Conservation (phyloP, 768 basidiomycete genomes). For the Ramaria sp. region DNA sequence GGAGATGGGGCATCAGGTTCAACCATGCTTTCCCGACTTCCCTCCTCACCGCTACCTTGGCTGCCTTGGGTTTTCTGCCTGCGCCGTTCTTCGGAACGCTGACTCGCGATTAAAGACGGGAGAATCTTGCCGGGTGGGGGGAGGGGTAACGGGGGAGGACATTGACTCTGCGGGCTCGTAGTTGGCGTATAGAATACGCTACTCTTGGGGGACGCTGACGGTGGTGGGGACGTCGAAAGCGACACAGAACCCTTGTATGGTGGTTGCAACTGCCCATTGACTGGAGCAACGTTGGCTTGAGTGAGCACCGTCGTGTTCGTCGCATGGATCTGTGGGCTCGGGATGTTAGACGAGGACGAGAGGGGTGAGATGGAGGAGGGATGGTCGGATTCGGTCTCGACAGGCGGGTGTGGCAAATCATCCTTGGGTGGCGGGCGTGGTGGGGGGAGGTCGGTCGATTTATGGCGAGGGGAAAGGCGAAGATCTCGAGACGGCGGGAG, state of each 20-base stretch:
- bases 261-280: background rate
- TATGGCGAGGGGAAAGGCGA: background rate
- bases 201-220: background rate
- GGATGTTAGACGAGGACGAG: background rate
- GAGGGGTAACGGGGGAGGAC: background rate
- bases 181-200: background rate
- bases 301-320: background rate
- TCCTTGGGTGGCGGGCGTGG: conserved; percentile 5
- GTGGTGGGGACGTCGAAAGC: background rate
- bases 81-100: background rate
- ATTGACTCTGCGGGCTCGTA: background rate
- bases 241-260: background rate
- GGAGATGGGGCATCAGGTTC: background rate
- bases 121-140: conserved; percentile 8
- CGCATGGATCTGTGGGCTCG: background rate
- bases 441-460: conserved; percentile 5
- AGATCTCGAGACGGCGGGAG: background rate
- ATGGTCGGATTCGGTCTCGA: background rate
- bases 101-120: background rate
- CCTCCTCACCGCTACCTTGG: background rate
- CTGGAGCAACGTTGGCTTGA: background rate
- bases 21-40: background rate
- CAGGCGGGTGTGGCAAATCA: background rate
- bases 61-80: background rate
- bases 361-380: background rate